These are phyloP conservation scores for Dianthus caryophyllus DNA, from an alignment of 148 eudicot species.

Conservation along the genomic window DNA sequence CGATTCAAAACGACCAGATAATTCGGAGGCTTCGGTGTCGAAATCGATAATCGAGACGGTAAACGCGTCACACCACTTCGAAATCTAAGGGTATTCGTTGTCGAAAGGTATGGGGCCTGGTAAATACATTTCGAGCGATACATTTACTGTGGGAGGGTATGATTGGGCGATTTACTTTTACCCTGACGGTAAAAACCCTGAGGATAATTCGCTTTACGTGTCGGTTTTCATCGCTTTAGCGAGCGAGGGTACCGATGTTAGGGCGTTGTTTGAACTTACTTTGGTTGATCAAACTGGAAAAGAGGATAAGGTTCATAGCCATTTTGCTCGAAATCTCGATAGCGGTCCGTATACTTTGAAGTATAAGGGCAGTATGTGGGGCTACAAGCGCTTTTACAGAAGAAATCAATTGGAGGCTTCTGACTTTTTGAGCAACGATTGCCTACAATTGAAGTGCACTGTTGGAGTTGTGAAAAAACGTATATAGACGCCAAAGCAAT, in stretches of 20 bases:
- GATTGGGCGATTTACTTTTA: conserved; percentile 96
- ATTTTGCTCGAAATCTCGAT: conserved; percentile 79
- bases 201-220: conserved; percentile 63
- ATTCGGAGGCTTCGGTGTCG: too few relatives aligned
- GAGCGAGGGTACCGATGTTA: too few relatives aligned
- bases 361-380: conserved; percentile 98
- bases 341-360: conserved; percentile 84
- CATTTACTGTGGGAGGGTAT: conserved; percentile 70
- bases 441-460: conserved; percentile 70
- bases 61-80: conserved; percentile 74
- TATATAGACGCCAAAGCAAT: too few relatives aligned
- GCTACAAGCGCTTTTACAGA: conserved; percentile 83
- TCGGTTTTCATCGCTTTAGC: conserved; percentile 86
- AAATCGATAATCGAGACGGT: too few relatives aligned
- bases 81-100: conserved; percentile 75
- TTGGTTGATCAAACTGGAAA: conserved; percentile 72
- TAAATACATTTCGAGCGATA: conserved; percentile 63
- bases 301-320: conserved; percentile 84
- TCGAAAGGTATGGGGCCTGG: conserved; percentile 90
- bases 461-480: conserved; percentile 94
- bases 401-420: conserved; percentile 61
- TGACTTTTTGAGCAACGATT: conserved; percentile 62
- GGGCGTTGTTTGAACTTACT: conserved; percentile 87
- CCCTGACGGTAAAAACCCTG: conserved; percentile 87
- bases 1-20: conserved; percentile 16